Evolutionary conservation across 208 protist genomes (phyloP), one percentile per base, ranked within the genome.

Genomic region (Leishmania braziliensis): DNA sequence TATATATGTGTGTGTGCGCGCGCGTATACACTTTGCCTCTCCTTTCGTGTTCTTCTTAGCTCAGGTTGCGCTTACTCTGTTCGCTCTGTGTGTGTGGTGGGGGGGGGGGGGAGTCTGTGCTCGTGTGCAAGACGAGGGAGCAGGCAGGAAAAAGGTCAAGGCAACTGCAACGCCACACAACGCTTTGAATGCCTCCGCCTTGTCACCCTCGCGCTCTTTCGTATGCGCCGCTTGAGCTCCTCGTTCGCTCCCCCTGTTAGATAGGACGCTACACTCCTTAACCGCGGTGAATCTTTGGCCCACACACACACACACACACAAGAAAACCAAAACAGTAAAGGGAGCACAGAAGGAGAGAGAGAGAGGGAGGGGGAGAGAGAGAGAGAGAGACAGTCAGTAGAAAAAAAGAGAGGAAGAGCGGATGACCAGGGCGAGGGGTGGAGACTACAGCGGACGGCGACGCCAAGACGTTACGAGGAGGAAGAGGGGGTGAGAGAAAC

Each of bases 301-400:
- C 26, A 33, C 58, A 16, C 58, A 16, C 58, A 20, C 58, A 16
- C 58, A 12, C 26, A 29, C 33, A 33, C 16, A 56, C 51, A 23
- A 20, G 53, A 56, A 56, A 20, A 56, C 16, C 53, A 20, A 26
- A 69, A 69, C 26, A 69, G 14, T 43, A 36, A 69, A 66, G 26
- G 5, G 60, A 29, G n/a, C 26, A 16, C 6, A 72, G 29, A 79
- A 39, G 39, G 70, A 82, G 77, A 48, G 51, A 51, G 63, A 50
- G 46, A 23, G 70, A 82, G 77, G 10, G 51, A 51, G 63, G 29
- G 46, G 16, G 60, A 46, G 58, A 54, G 29, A 69, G 3, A 9
- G n/a, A 68, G 26, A 69, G 65, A 33, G 60, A 62, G 48, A 33
- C 10, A 0, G 53, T 60, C 9, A 33, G 60, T 33, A 53, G 36